A percentile compares a stretch with the other conserved stretches of the same genome.
phyloP scores from a whole-genome alignment of 164 flowering plant species.

The Kalanchoe fedtschenkoi region DNA sequence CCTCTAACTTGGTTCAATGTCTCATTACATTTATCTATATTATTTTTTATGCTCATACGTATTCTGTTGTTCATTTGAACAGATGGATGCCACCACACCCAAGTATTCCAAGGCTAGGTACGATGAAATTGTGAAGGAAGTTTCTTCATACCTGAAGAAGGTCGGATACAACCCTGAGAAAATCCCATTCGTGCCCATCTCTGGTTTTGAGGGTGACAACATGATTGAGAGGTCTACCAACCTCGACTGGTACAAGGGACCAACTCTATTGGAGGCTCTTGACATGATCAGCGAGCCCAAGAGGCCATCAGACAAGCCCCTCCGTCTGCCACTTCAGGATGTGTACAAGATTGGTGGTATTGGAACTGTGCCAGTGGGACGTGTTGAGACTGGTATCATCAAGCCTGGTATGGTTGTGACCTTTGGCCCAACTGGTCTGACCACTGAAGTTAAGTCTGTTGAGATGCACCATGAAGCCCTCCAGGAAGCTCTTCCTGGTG shows the following conservation, averaged over 20 bases:
- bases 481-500: constrained; percentile 25
- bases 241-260: constrained; percentile 42
- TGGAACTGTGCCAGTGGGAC: constrained; percentile 35
- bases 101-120: constrained; percentile 37
- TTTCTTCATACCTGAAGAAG: constrained; percentile 32
- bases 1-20: not conserved
- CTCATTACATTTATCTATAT: not conserved
- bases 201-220: constrained; percentile 26
- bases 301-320: constrained; percentile 43
- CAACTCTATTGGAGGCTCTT: constrained; percentile 37
- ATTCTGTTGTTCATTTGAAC: not conserved
- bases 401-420: constrained; percentile 35
- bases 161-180: constrained; percentile 31
- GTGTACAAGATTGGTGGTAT: constrained; percentile 37
- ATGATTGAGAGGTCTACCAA: constrained; percentile 31
- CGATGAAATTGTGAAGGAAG: constrained; percentile 42
- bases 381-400: constrained; percentile 25
- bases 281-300: constrained; percentile 30
- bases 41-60: not conserved
- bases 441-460: constrained; percentile 33
- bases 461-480: constrained; percentile 33
- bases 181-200: constrained; percentile 22
- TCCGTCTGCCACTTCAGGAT: constrained; percentile 29
- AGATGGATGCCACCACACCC: constrained; percentile 46
- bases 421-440: constrained; percentile 28